Percentiles rank a stretch among this genome's conserved stretches.
Evolutionary conservation across 2,329 filamentous ascomycete species (phyloP).

Genomic region (Hyphodiscus sp.): DNA sequence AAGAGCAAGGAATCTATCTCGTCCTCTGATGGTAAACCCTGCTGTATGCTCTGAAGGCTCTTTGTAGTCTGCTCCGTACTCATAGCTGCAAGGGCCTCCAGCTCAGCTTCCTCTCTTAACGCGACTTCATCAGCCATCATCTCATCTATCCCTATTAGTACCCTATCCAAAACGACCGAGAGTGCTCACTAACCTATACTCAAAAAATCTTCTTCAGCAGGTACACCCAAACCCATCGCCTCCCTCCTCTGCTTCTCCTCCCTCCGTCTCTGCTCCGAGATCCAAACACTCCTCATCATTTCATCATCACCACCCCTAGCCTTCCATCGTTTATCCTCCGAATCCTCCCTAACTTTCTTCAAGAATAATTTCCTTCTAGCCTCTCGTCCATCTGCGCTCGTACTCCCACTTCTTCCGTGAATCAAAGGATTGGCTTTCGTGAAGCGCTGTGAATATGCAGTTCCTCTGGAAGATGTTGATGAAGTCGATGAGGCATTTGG

Average conservation of each 20-base stretch:
- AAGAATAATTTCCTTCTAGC: slow-evolving; percentile 62
- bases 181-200: slow-evolving; percentile 1
- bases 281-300: slow-evolving; percentile 34
- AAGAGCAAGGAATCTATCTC: slow-evolving; percentile 53
- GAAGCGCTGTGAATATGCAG: slow-evolving; percentile 35
- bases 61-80: neutral
- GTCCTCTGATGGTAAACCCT: slow-evolving; percentile 32
- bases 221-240: slow-evolving; percentile 18
- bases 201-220: slow-evolving; percentile 22
- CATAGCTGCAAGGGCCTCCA: neutral
- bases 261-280: slow-evolving; percentile 32
- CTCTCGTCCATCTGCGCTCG: slow-evolving; percentile 48
- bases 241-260: slow-evolving; percentile 27
- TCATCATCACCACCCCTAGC: slow-evolving; percentile 58
- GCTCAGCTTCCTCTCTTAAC: slow-evolving; percentile 35
- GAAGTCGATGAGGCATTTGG: slow-evolving; percentile 4
- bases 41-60: neutral
- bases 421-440: slow-evolving; percentile 58
- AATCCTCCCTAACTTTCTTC: slow-evolving; percentile 55
- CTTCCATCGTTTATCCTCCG: slow-evolving; percentile 54
- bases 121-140: slow-evolving; percentile 46
- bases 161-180: neutral
- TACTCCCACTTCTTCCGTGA: slow-evolving; percentile 37
- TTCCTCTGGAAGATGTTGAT: slow-evolving; percentile 12
- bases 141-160: slow-evolving; percentile 16